Evolutionary conservation across 2,329 filamentous ascomycete species (phyloP).

Genomic region (Fusarium secorum): DNA sequence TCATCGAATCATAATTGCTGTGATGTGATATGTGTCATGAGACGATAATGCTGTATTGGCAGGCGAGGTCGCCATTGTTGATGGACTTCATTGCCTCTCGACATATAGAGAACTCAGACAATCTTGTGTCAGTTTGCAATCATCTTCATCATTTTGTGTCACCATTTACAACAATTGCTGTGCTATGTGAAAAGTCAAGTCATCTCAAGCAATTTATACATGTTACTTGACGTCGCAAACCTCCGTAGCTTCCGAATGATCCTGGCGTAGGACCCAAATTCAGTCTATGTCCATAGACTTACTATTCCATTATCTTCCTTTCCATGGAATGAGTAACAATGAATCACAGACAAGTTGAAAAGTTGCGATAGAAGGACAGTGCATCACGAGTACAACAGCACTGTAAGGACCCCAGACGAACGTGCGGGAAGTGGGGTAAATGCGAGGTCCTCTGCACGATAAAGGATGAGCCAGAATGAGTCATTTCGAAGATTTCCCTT

Average conservation of each 20-base stretch:
- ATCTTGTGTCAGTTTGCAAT: background rate
- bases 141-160: background rate
- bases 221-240: background rate
- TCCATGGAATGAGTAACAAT: constrained; percentile 33
- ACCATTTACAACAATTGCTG: background rate
- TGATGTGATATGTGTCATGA: background rate
- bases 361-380: constrained; percentile 13
- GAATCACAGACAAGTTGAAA: constrained; percentile 38
- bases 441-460: constrained; percentile 3
- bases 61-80: constrained; percentile 37
- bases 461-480: constrained; percentile 46
- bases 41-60: constrained; percentile 26
- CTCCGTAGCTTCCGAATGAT: background rate
- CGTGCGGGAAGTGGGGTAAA: constrained; percentile 3
- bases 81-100: constrained; percentile 42
- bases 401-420: background rate
- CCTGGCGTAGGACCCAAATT: background rate
- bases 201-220: background rate
- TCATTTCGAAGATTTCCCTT: constrained; percentile 41
- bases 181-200: background rate
- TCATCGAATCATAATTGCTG: background rate
- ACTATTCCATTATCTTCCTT: background rate
- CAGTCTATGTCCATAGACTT: background rate
- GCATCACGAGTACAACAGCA: background rate
- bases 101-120: background rate